A percentile compares a stretch with the other conserved stretches of the same genome.
Conservation (phyloP, 2,329 filamentous ascomycete genomes). For the Ophiognomonia clavigignenti-juglandacearum region DNA sequence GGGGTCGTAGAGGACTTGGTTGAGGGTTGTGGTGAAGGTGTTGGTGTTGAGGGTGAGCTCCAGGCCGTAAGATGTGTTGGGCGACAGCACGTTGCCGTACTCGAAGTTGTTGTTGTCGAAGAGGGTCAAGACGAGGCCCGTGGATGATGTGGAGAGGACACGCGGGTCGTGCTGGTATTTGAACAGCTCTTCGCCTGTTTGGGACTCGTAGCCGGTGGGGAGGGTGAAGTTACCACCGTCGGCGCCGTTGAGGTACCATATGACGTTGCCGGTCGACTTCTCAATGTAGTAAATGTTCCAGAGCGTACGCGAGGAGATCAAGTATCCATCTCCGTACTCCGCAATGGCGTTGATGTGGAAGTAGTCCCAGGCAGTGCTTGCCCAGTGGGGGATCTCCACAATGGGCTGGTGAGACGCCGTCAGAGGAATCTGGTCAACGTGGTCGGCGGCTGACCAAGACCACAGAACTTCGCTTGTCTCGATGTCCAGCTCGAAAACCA, state of each 20-base stretch:
- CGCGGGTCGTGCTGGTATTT: conserved; percentile 11
- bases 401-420: conserved; percentile 6
- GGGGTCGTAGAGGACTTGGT: conserved; percentile 5
- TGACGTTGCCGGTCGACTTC: conserved; percentile 37
- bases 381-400: conserved; percentile 20
- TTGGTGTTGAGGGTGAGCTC: conserved; percentile 6
- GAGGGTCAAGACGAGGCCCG: conserved; percentile 6
- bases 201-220: not conserved
- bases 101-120: conserved; percentile 13
- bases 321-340: conserved; percentile 42
- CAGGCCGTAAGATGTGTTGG: conserved; percentile 7
- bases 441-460: conserved; percentile 6
- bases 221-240: conserved; percentile 10
- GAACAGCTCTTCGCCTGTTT: conserved; percentile 5
- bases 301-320: conserved; percentile 46
- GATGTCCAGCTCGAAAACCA: conserved; percentile 40
- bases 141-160: conserved; percentile 1
- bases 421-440: conserved; percentile 6
- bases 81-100: conserved; percentile 1
- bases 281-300: conserved; percentile 43
- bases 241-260: conserved; percentile 34
- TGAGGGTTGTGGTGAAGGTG: conserved; percentile 3
- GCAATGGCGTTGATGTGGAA: conserved; percentile 54
- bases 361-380: conserved; percentile 41
- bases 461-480: conserved; percentile 39